Evolutionary conservation across 345 rosid species (phyloP), one percentile per base, ranked within the genome.

Genomic region (Eucalyptus curtisii): DNA sequence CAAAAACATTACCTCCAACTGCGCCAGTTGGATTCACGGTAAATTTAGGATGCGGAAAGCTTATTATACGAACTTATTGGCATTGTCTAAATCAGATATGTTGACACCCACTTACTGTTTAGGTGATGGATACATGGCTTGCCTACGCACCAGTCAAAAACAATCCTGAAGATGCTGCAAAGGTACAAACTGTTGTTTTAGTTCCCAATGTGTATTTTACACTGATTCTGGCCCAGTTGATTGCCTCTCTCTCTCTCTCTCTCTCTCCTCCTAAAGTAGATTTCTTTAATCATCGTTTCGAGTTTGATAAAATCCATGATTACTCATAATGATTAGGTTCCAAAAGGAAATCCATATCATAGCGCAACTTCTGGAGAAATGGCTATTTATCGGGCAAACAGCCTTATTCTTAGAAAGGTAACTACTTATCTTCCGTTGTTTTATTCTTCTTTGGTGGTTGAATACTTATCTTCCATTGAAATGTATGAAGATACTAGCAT

Each of bases 351-450:
- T 89, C 99, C 99, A 88, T 96, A 96, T 89, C 99, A 97, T 71
- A 97, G 99, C 89, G 98, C 98, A 90, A 97, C 98, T 90, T 97
- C 99, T 44, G 99, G 99, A 90, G 99, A 97, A 95, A 95, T 94
- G 96, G 96, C 97, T 27, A 92, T 97, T 88, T 97, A 97, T 90
- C 93, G 95, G 71, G 96, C 98, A 59, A 94, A 96, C 91, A 92
- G 95, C 91, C 96, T 91, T 82, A 94, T 96, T 88, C 98, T 97
- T 87, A 94, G 90, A 91, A 90, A 94, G 97, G 99, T 93, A 88
- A 61, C 86, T 88, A n/a, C 80, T 31, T 37, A 20, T 48, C 22
- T 50, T 44, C 33, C 31, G 8, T 52, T 52, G 10, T 55, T 24
- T 55, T 55, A 37, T 42, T 55, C 8, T 55, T 24, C 30, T 55